Base-by-base conservation (phyloP, 2,329 filamentous ascomycete species). In the Magnaporthales sp. region DNA sequence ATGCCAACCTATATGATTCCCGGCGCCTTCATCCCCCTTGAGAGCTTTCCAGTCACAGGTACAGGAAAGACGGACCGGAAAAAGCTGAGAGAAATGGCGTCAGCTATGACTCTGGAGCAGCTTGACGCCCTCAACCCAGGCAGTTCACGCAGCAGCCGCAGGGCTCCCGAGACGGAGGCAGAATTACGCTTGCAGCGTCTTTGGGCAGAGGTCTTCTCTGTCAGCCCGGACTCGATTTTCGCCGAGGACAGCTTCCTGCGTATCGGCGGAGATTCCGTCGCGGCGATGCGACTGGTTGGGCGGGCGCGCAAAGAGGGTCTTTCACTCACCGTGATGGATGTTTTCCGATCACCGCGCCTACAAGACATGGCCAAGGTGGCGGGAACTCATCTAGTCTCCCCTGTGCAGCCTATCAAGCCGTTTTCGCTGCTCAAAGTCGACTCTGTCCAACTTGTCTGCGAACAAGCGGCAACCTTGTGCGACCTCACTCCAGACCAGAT, bases 51-150 rank as follows among this genome's bases (percentile, higher is more conserved):
- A 0, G 75, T 79, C 1, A 70, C 82, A 5, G 80, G 82, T 1
- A 83, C 81, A 4, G 80, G 80, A 4, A 84, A 84, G 74, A 81
- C 77, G 0, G 80, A 84, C 68, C 77, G 81, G 61, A 83, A 83
- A 73, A 78, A 74, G 24, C 75, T 83, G 19, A 77, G 79, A 11
- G 79, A 80, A 69, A 73, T 83, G 60, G 81, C 80, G 0, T 70
- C 74, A 3, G 74, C 76, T 3, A 74, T 83, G 67, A 78, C 77
- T 4, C 75, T 79, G 8, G 77, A 78, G 63, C 76, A 79, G 13
- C 74, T 81, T 26, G 75, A 75, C 9, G 30, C 30, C 4, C 30
- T 31, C 9, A 31, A 31, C 30, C 30, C 30, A 9, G 30, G n/a
- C n/a, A n/a, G n/a, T n/a, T n/a, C n/a, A n/a, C n/a, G n/a, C n/a